Percentiles rank a stretch among this genome's conserved stretches.
Conservation (phyloP, 495 filamentous ascomycete species). For the Parathielavia hyrcaniae region DNA sequence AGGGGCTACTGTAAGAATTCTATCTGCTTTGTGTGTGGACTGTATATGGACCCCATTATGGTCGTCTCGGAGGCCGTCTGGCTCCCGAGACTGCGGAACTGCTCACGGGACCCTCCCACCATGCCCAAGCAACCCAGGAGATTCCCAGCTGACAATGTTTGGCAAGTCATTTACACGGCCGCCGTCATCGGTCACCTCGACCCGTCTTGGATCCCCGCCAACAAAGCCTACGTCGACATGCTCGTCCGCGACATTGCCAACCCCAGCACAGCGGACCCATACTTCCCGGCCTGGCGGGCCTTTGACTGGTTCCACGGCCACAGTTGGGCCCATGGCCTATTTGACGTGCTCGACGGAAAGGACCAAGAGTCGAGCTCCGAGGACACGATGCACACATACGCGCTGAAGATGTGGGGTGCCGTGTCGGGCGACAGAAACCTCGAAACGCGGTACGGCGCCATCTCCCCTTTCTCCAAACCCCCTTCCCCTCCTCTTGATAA, state of each 20-base stretch:
- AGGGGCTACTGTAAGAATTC: slow-evolving; percentile 53
- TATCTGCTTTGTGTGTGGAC: too few species aligned
- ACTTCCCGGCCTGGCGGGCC: slow-evolving; percentile 76
- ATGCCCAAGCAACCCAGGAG: too few species aligned
- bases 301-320: slow-evolving; percentile 97
- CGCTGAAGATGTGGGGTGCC: slow-evolving; percentile 88
- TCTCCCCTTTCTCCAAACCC: not conserved
- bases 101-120: too few species aligned
- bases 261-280: slow-evolving; percentile 59
- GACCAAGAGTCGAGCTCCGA: slow-evolving; percentile 89
- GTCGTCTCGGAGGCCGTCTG: too few species aligned
- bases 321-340: slow-evolving; percentile 94
- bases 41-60: too few species aligned
- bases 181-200: slow-evolving; percentile 81
- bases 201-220: slow-evolving; percentile 62
- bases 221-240: slow-evolving; percentile 74
- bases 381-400: slow-evolving; percentile 82
- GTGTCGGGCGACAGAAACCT: slow-evolving; percentile 68
- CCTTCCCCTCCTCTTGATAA: not conserved
- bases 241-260: slow-evolving; percentile 76
- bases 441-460: slow-evolving; percentile 57
- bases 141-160: too few species aligned
- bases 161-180: slow-evolving; percentile 65
- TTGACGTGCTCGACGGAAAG: slow-evolving; percentile 83
- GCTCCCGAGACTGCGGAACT: too few species aligned